Base-by-base conservation (phyloP, 176 grass and related monocot species). In the Alloteropsis semialata region DNA sequence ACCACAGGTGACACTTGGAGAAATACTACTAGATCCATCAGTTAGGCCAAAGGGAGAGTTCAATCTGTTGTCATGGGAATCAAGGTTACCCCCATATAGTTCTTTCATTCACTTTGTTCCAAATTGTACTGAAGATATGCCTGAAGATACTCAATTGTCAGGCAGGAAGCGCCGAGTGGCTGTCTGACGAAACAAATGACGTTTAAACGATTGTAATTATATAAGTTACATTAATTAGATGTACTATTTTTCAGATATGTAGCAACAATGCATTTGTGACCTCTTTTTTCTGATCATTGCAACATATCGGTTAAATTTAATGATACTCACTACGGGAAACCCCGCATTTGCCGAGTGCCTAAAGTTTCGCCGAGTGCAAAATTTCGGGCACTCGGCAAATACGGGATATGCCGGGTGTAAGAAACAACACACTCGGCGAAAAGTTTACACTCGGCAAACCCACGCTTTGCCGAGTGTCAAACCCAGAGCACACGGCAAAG, bases 41-140 rank as follows among this genome's bases (percentile, higher is more conserved):
- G 32, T 27, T 51, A 24, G 45, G 12, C 62, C 62, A 15, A 80
- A 53, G 16, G 77, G 62, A 17, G 21, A 67, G 27, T 80, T 80
- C 13, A 25, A 9, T 18, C 4, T 80, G 1, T n/a, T 80, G 30
- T 3, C 62, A 53, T 80, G 77, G 77, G 14, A 80, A 7, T 80
- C 77, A 24, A 65, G 77, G 45, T 50, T 80, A 80, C 61, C 77
- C 3, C 77, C 61, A 38, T 38, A 80, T 39, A 80, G 62, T 67
- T 65, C 44, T 9, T 66, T 66, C 38, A 15, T 66, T 51, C 29
- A 66, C 28, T 66, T 79, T 6, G 59, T 66, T 50, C 29, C 61
- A 25, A 15, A 49, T 51, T 18, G 3, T 15, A 8, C 28, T 25
- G 1, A 36, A 36, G 44, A 50, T 24, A 36, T 4, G 3, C 61